Conservation (phyloP, 129 eudicot genomes). For the Saussurea involucrata region DNA sequence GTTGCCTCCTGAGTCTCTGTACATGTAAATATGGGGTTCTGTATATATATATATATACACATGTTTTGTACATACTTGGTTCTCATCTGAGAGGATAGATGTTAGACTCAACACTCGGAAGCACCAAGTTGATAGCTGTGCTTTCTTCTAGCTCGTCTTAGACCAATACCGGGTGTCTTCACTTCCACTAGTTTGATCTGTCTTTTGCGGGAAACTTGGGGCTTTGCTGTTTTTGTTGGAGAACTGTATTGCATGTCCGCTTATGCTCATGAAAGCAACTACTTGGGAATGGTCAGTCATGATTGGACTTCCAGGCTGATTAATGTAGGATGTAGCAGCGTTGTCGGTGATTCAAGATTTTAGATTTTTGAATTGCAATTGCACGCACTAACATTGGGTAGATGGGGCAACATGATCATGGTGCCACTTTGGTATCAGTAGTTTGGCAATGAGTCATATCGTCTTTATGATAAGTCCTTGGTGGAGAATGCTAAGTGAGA, state of each 20-base stretch:
- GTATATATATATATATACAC: background rate
- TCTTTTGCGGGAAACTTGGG: background rate
- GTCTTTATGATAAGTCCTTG: background rate
- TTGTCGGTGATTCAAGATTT: background rate
- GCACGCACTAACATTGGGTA: background rate
- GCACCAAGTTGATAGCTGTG: background rate
- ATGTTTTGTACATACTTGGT: background rate
- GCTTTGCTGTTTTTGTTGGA: background rate
- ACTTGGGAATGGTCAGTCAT: background rate
- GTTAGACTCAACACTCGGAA: background rate
- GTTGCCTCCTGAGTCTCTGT: slow-evolving; percentile 3
- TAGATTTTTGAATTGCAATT: background rate
- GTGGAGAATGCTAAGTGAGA: background rate
- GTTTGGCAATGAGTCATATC: background rate
- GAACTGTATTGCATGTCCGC: background rate
- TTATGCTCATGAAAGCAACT: slow-evolving; percentile 1
- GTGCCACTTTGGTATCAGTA: background rate
- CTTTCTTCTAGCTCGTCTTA: background rate
- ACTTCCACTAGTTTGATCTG: slow-evolving; percentile 10
- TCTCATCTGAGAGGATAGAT: background rate
- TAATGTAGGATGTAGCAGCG: slow-evolving; percentile 3
- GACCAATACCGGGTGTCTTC: slow-evolving; percentile 6
- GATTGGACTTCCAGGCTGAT: slow-evolving; percentile 1
- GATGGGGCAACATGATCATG: background rate
- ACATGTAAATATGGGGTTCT: slow-evolving; percentile 10